phyloP scores from a whole-genome alignment of 805 yeast genomes.

The Geotrichum ghanense region DNA sequence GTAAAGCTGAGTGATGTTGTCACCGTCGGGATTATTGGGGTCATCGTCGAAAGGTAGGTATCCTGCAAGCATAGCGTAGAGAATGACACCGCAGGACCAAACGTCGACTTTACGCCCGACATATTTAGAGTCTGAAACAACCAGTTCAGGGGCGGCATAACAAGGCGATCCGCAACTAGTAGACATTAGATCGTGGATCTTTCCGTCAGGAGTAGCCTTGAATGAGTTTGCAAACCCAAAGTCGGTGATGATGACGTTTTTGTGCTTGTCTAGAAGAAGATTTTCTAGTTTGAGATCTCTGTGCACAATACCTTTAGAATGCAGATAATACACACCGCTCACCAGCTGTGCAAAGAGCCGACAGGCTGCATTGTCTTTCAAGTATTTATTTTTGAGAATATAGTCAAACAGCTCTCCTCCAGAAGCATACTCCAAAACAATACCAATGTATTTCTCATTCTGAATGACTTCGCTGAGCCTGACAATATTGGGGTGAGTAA shows the following conservation, averaged over 20 bases:
- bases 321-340: conserved; percentile 86
- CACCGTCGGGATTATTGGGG: conserved; percentile 91
- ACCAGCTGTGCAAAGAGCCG: conserved; percentile 85
- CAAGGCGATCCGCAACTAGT: conserved; percentile 97
- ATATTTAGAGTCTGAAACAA: conserved; percentile 75
- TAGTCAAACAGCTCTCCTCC: conserved; percentile 96
- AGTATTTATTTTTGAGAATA: conserved; percentile 71
- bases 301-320: conserved; percentile 68
- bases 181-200: conserved; percentile 61
- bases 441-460: conserved; percentile 90
- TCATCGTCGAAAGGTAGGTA: conserved; percentile 97
- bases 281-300: conserved; percentile 70
- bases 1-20: conserved; percentile 81
- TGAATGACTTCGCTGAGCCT: conserved; percentile 85
- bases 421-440: conserved; percentile 90
- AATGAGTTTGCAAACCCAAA: conserved; percentile 93
- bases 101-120: conserved; percentile 90
- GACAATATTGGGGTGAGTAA: conserved; percentile 91
- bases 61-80: conserved; percentile 95
- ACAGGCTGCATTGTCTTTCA: conserved; percentile 81
- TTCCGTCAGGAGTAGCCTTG: conserved; percentile 18
- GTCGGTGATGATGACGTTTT: conserved; percentile 77
- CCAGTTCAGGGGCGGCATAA: conserved; percentile 97
- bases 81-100: conserved; percentile 93
- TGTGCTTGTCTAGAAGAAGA: conserved; percentile 69